Conservation (phyloP, 768 basidiomycete species). For the Lactifluus hygrophoroides region DNA sequence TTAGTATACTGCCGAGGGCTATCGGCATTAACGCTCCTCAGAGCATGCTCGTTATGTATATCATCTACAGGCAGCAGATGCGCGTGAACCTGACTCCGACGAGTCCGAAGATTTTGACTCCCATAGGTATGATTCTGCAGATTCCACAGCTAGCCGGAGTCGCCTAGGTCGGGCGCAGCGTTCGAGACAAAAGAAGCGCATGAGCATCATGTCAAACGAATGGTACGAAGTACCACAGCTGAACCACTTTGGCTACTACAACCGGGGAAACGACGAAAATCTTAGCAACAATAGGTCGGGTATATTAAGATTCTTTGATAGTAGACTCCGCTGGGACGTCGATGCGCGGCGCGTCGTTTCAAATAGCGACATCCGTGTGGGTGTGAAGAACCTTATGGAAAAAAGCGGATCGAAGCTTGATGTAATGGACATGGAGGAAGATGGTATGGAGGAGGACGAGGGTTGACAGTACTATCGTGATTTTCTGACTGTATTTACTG, state of each 20-base stretch:
- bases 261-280: slow-evolving; percentile 26
- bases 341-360: slow-evolving; percentile 16
- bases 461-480: not conserved
- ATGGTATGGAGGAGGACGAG: slow-evolving; percentile 16
- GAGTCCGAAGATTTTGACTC: slow-evolving; percentile 26
- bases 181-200: slow-evolving; percentile 40
- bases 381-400: slow-evolving; percentile 20
- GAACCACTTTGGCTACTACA: slow-evolving; percentile 37
- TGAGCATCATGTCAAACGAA: slow-evolving; percentile 60
- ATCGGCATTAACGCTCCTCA: slow-evolving; percentile 23
- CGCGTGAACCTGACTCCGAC: slow-evolving; percentile 24
- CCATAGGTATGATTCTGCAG: slow-evolving; percentile 30
- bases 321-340: slow-evolving; percentile 18
- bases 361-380: slow-evolving; percentile 14
- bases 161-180: slow-evolving; percentile 24
- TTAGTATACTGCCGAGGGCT: not conserved
- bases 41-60: slow-evolving; percentile 61
- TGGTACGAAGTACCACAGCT: slow-evolving; percentile 43
- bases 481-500: not conserved
- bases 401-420: slow-evolving; percentile 13
- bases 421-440: slow-evolving; percentile 19
- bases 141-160: slow-evolving; percentile 31
- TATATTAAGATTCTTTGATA: slow-evolving; percentile 16
- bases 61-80: slow-evolving; percentile 23
- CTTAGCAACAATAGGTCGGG: slow-evolving; percentile 19